Conservation (phyloP, 2,329 filamentous ascomycete genomes). For the Venturia effusa region DNA sequence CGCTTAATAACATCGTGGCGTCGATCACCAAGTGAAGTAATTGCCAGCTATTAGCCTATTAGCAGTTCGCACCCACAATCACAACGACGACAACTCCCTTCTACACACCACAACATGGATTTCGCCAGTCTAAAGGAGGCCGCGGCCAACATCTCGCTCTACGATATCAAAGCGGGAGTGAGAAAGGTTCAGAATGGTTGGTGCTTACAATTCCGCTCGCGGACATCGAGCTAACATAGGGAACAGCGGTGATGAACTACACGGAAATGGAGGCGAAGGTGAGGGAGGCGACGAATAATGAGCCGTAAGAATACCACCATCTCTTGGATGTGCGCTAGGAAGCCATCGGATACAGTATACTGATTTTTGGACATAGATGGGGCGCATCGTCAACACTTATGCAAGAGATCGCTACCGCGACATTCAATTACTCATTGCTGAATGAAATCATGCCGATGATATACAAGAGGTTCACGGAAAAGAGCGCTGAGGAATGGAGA, state of each 20-base stretch:
- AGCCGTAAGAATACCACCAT: conserved; percentile 7
- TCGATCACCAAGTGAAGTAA: neutral
- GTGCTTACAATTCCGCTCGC: conserved; percentile 17
- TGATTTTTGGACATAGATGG: conserved; percentile 39
- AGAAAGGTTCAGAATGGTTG: conserved; percentile 95
- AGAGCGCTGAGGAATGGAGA: conserved; percentile 94
- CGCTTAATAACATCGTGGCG: neutral
- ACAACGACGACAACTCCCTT: neutral
- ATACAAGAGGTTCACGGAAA: conserved; percentile 97
- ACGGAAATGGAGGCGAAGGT: conserved; percentile 79
- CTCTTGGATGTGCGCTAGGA: neutral
- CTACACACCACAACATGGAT: conserved; percentile 50
- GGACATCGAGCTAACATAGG: neutral
- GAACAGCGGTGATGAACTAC: conserved; percentile 87
- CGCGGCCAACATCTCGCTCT: conserved; percentile 84
- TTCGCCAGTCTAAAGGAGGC: conserved; percentile 73
- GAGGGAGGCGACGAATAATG: conserved; percentile 12
- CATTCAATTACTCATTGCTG: conserved; percentile 93
- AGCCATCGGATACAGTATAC: neutral
- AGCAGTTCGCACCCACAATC: neutral
- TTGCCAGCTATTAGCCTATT: neutral
- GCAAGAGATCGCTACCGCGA: conserved; percentile 97
- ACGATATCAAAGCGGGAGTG: conserved; percentile 90
- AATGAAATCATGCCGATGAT: conserved; percentile 99
- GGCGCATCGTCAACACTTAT: conserved; percentile 80